Evolutionary conservation across 2,329 filamentous ascomycete genomes (phyloP), one percentile per base, ranked within the genome.

Genomic region (Arthroderma sp.): DNA sequence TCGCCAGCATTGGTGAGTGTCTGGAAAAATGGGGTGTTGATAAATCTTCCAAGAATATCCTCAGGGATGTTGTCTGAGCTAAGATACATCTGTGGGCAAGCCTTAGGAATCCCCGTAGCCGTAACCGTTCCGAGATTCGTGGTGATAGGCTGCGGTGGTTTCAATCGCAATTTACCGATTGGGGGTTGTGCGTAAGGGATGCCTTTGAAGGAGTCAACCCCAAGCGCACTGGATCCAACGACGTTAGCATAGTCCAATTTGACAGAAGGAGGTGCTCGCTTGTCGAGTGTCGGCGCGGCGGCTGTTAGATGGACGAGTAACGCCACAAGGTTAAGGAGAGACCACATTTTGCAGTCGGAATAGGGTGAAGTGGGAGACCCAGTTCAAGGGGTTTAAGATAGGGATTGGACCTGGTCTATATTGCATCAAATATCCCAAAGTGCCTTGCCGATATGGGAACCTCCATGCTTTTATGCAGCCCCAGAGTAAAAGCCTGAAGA

Each of bases 161-260:
- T 84, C 35, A 93, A 78, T 15, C 88, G 82, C 23, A 88, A 74
- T 2, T 75, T 68, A 0, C 84, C 86, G 0, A 80, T 76, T 0
- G 87, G 87, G 1, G 86, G 79, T 60, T 87, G 75, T 1, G 87
- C 86, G 65, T 83, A 93, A 2, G 87, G 87, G 57, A 93, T 88
- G 21, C 84, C 86, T 57, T 79, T 82, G 73, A 88, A 91, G 25
- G 76, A 80, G 58, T 91, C 87, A 19, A 88, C 77, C 25, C 71
- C 70, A 2, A 67, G 64, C 1, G 69, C 66, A 59, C 63, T 70
- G 57, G 38, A 63, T 13, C 82, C 82, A 43, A 79, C 67, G 35
- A 87, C 71, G 3, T 79, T 84, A 38, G 81, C 83, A 19, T 51
- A 51, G 15, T 51, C 47, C 47, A 51, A 43, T 62, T 21, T 7